Base-by-base conservation (phyloP, 768 basidiomycete genomes). In the Agaricus blazei region DNA sequence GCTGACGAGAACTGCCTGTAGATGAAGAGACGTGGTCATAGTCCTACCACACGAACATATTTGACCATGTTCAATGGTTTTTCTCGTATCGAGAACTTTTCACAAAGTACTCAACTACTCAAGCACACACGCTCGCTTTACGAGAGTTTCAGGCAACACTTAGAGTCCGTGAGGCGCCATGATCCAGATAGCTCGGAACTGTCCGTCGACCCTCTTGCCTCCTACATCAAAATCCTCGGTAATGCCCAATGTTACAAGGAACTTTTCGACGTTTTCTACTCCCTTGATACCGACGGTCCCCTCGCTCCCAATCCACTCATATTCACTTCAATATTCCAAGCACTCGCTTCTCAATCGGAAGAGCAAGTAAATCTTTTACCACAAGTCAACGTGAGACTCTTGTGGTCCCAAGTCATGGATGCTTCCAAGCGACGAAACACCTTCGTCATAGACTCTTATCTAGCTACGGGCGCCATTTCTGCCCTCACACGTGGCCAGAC, bases 11-110 rank as follows among this genome's bases (percentile, higher is more conserved):
- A 27, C 36, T 40, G 5, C 44, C 19, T 42, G 31, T 58, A 93
- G 91, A 90, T 93, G 90, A 93, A 90, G 68, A 80, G 90, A 34
- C 81, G 92, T 43, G 88, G 88, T 1, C 85, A 90, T 64, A 75
- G 75, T 45, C 89, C 92, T 26, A 84, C 77, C 43, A 67, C 75
- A 6, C 71, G 82, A 54, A 91, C 91, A 1, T 93, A 80, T 61
- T 75, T 79, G 44, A 88, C 87, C 24, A 72, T 93, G 68, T 76
- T 93, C 66, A 76, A 68, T 43, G 89, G 88, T 5, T 74, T 87
- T 42, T 74, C 79, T 2, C 74, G 74, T 28, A 80, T 90, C 28
- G 75, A 83, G 14, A 68, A 84, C 60, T 92, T 89, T 88, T 59
- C 70, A 0, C 63, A 59, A 23, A 75, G 80, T 62, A 63, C 79